Evolutionary conservation across 1,139 yeast species (phyloP).

Genomic region (Lodderomyces theae): DNA sequence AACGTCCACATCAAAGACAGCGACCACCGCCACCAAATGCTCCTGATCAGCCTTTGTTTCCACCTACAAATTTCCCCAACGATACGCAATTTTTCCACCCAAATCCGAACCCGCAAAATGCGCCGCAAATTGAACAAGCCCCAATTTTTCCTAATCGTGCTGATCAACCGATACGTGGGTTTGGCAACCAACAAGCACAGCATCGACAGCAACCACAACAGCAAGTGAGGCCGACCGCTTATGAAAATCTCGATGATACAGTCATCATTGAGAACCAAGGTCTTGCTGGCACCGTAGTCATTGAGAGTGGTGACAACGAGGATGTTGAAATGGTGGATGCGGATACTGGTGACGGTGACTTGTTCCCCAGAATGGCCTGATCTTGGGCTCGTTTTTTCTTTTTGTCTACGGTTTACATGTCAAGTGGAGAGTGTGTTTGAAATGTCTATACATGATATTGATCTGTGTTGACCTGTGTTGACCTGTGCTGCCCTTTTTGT

Average conservation of each 20-base stretch:
- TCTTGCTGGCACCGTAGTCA: not conserved
- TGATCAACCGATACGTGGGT: not conserved
- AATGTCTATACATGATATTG: no score
- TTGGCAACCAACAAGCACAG: slow-evolving; percentile 2
- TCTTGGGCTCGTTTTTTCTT: not conserved
- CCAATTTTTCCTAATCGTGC: slow-evolving; percentile 39
- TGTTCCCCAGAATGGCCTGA: slow-evolving; percentile 26
- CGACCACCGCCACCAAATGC: slow-evolving; percentile 10
- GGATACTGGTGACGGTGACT: slow-evolving; percentile 9
- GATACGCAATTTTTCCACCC: slow-evolving; percentile 4
- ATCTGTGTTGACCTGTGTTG: no score
- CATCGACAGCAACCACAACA: slow-evolving; percentile 2
- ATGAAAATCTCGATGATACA: not conserved
- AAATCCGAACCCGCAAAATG: slow-evolving; percentile 23
- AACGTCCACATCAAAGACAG: slow-evolving; percentile 10
- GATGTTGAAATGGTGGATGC: slow-evolving; percentile 33
- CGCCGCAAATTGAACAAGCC: slow-evolving; percentile 45
- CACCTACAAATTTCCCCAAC: not conserved
- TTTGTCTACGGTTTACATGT: no score
- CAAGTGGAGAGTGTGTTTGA: no score
- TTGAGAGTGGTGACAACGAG: slow-evolving; percentile 22
- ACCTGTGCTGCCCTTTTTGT: no score
- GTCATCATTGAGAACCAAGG: not conserved
- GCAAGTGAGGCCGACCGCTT: slow-evolving; percentile 14
- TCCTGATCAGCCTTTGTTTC: slow-evolving; percentile 4